Evolutionary conservation across 2,329 filamentous ascomycete species (phyloP), one percentile per base, ranked within the genome.

Genomic region (Hypoxylon sp.): DNA sequence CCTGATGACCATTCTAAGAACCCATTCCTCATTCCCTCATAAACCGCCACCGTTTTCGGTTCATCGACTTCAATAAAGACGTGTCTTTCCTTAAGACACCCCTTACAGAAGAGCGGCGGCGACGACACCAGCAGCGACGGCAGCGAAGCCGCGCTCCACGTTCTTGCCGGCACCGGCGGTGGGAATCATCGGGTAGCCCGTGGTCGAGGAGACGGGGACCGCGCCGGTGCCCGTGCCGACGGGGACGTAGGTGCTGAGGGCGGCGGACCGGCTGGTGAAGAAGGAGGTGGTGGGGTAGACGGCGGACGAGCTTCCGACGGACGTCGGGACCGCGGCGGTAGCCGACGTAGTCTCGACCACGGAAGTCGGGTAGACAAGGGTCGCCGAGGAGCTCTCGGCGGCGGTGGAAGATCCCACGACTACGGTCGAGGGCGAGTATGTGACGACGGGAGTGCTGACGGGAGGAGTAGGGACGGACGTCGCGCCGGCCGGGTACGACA

Each of bases 101-200:
- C n/a, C 17, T 62, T 62, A 69, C 20, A 68, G 33, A 1, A 69
- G 53, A n/a, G 58, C 62, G 26, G 61, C 40, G 35, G 47, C 64
- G 24, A 66, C 35, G 3, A 55, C 61, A 53, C 64, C 64, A 17
- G 51, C 63, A 4, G 48, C 62, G 9, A 60, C 52, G 15, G 55
- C 66, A 18, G 64, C 41, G n/a, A 61, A 42, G 2, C 60, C 57
- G 17, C 49, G 57, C 37, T 65, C 58, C 13, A 66, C 40, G 31
- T 57, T 65, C 6, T 54, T 63, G 2, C 63, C 67, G 3, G 63
- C 67, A 0, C 65, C 67, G 5, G 67, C 68, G 2, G 62, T 46
- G 38, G 68, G 45, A 9, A 53, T 51, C 1, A 54, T 54, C 0
- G 55, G 53, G 47, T 60, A 60, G 29, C 60, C 40, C 21, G 26